Percentiles rank a stretch among this genome's conserved stretches.
These are phyloP conservation scores for Bacidia gigantensis DNA, from an alignment of 495 filamentous ascomycete genomes.

Conservation along the genomic window DNA sequence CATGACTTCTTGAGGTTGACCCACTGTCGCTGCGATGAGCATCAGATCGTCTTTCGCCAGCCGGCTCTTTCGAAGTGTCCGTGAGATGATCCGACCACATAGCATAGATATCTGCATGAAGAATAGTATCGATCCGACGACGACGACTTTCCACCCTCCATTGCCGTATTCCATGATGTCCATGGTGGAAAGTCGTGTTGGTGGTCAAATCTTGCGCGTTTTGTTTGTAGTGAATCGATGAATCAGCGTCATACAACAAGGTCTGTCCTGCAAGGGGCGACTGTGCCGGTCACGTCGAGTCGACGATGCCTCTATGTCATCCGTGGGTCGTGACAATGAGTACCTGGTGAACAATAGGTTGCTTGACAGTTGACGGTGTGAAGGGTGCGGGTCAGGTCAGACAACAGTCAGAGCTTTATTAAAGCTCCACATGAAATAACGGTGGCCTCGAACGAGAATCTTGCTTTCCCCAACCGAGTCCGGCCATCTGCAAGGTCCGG, in stretches of 20 bases:
- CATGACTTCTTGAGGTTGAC: not conserved
- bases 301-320: too few relatives aligned
- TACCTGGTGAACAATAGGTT: too few relatives aligned
- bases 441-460: not conserved
- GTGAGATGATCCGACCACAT: conserved; percentile 22
- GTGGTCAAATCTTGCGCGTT: not conserved
- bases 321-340: too few relatives aligned
- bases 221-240: too few relatives aligned
- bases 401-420: not conserved
- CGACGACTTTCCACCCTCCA: conserved; percentile 15
- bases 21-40: conserved; percentile 20
- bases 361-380: not conserved
- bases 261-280: too few relatives aligned
- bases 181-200: not conserved
- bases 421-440: conserved; percentile 2
- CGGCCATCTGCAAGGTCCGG: not conserved
- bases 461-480: not conserved
- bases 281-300: too few relatives aligned
- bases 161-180: conserved; percentile 7
- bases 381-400: not conserved
- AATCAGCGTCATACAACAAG: not conserved
- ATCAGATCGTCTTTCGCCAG: conserved; percentile 23
- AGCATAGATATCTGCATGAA: conserved; percentile 20
- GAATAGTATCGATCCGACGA: conserved; percentile 13
- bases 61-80: conserved; percentile 17